Evolutionary conservation across 495 filamentous ascomycete genomes (phyloP), one percentile per base, ranked within the genome.

Genomic region (Filosporella fistucella): DNA sequence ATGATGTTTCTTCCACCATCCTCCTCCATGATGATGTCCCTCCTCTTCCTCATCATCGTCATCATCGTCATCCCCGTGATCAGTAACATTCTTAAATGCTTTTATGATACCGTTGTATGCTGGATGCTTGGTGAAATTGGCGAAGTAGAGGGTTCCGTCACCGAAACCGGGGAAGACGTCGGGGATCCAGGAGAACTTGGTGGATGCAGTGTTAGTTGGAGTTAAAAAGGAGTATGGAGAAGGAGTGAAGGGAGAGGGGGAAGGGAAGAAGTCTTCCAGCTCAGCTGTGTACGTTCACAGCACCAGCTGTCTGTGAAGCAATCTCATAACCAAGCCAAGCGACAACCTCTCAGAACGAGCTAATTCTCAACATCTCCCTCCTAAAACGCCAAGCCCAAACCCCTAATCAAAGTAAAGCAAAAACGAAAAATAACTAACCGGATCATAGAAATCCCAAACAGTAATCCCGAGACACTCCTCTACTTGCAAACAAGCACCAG

Each of bases 381-480:
- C n/a, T n/a, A n/a, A n/a, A n/a, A n/a, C n/a, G n/a, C n/a, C n/a
- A n/a, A n/a, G n/a, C n/a, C n/a, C n/a, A n/a, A n/a, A n/a, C n/a
- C n/a, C n/a, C n/a, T n/a, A n/a, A n/a, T n/a, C n/a, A n/a, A n/a
- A n/a, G n/a, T n/a, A n/a, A n/a, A n/a, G n/a, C n/a, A n/a, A n/a
- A n/a, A n/a, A n/a, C n/a, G n/a, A 12, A 12, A 18, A 9, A 5
- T 36, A 42, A 45, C 44, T 42, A 23, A 44, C 51, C n/a, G 52
- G 65, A 33, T 75, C 71, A 29, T 65, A 67, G 32, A 66, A 73
- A 45, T 72, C 84, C 85, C 84, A 88, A 20, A 83, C 69, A 5
- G 81, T 88, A 25, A 88, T 67, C 3, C 84, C 86, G 2, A 86
- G 70, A 55, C 86, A 90, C 10, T 39, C 54, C n/a, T 66, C 44